Evolutionary conservation across 2,329 filamentous ascomycete genomes (phyloP).

Genomic region (Pseudophaeomoniella oleicola): DNA sequence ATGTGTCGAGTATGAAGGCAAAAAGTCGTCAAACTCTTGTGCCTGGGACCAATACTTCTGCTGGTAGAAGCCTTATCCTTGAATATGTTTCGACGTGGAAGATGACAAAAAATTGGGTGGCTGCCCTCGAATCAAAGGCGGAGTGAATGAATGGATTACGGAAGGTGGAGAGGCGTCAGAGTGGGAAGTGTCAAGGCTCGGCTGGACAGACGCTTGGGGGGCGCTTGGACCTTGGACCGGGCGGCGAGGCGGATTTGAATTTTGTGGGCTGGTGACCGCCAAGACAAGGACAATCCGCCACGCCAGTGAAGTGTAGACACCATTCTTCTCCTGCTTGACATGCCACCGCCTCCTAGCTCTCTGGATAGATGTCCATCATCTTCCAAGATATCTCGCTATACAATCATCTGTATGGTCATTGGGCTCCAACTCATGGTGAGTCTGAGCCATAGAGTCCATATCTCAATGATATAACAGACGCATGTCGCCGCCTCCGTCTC

Average conservation of each 20-base stretch:
- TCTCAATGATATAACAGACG: background rate
- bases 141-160: slow-evolving; percentile 2
- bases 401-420: background rate
- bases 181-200: slow-evolving; percentile 6
- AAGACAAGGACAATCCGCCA: too few species aligned
- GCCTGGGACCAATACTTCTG: background rate
- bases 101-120: background rate
- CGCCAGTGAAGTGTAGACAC: too few species aligned
- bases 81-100: background rate
- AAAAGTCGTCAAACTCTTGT: background rate
- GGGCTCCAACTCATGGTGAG: background rate
- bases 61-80: too few species aligned
- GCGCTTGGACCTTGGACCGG: background rate
- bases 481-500: too few species aligned
- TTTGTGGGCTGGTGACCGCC: background rate
- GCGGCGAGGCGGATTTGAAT: background rate
- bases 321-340: too few species aligned
- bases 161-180: slow-evolving; percentile 9
- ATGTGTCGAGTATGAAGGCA: background rate
- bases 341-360: background rate
- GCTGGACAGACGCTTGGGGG: background rate
- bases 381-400: background rate
- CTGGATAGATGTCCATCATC: background rate
- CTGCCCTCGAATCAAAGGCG: background rate
- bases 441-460: background rate